Conservation (phyloP, 352 stramenopile species). For the Pythium folliculosum region DNA sequence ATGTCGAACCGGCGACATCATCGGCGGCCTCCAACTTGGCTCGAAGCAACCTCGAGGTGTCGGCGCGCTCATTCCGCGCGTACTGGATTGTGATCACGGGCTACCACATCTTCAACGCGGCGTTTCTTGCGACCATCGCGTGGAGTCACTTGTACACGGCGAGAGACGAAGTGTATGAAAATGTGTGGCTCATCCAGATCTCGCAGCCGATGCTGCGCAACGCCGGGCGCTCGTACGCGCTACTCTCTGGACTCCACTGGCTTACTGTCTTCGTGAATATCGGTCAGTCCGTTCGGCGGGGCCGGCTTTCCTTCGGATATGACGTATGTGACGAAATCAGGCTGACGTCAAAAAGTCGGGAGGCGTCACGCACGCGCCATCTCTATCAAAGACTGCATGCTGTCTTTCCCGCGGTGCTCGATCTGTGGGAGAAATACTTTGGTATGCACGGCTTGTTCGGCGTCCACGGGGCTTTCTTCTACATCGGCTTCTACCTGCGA, state of each 20-base stretch:
- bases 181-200: slow-evolving; percentile 16
- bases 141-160: slow-evolving; percentile 9
- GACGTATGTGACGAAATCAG: neutral
- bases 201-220: neutral
- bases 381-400: neutral
- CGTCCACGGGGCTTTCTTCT: slow-evolving; percentile 15
- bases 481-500: slow-evolving; percentile 12
- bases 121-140: neutral
- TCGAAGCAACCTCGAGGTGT: slow-evolving; percentile 7
- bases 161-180: slow-evolving; percentile 8
- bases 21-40: neutral
- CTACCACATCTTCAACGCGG: slow-evolving; percentile 17
- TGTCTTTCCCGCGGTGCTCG: neutral
- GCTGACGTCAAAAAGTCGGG: neutral
- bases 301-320: slow-evolving; percentile 11
- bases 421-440: slow-evolving; percentile 6
- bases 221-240: neutral
- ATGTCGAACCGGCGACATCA: neutral
- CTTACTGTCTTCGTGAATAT: neutral
- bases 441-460: slow-evolving; percentile 4
- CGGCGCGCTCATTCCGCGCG: neutral
- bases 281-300: neutral
- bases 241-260: neutral
- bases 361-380: neutral
- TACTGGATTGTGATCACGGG: slow-evolving; percentile 5